Conservation (phyloP, 192 early-diverging fungal genomes). For the Coemansia sp. region DNA sequence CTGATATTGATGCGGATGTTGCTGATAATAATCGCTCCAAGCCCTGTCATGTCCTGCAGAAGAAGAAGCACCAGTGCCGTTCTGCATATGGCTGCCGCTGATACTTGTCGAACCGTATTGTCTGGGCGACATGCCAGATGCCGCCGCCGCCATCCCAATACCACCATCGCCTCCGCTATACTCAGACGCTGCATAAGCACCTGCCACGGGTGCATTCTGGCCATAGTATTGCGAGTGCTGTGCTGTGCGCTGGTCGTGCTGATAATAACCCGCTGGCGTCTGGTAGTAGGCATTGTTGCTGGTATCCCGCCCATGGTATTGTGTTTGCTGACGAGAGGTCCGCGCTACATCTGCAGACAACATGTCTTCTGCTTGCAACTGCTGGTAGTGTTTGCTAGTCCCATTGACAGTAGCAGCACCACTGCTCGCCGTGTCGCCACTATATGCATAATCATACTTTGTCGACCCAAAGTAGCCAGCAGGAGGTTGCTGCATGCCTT, state of each 20-base stretch:
- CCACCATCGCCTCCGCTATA: slow-evolving; percentile 15
- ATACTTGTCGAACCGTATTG: slow-evolving; percentile 10
- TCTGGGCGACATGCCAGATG: slow-evolving; percentile 9
- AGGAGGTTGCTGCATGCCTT: not conserved
- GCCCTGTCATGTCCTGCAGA: slow-evolving; percentile 4
- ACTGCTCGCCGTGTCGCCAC: not conserved
- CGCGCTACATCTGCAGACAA: not conserved
- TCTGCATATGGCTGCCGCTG: slow-evolving; percentile 5
- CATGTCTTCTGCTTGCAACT: slow-evolving; percentile 1
- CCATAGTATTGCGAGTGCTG: not conserved
- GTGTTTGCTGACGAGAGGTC: not conserved
- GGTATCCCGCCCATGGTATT: slow-evolving; percentile 13
- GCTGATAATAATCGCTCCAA: slow-evolving; percentile 37
- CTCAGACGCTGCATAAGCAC: slow-evolving; percentile 3
- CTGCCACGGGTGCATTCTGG: slow-evolving; percentile 10
- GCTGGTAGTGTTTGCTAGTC: slow-evolving; percentile 9
- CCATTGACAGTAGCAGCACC: not conserved
- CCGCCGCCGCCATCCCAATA: slow-evolving; percentile 18
- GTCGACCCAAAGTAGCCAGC: slow-evolving; percentile 24
- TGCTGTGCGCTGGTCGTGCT: slow-evolving; percentile 9
- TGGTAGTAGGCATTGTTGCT: slow-evolving; percentile 23
- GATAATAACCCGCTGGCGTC: not conserved
- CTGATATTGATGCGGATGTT: slow-evolving; percentile 20
- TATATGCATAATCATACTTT: slow-evolving; percentile 28
- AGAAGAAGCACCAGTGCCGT: not conserved